Conservation (phyloP, 768 basidiomycete species). For the Tylopilus vinaceipallidus region DNA sequence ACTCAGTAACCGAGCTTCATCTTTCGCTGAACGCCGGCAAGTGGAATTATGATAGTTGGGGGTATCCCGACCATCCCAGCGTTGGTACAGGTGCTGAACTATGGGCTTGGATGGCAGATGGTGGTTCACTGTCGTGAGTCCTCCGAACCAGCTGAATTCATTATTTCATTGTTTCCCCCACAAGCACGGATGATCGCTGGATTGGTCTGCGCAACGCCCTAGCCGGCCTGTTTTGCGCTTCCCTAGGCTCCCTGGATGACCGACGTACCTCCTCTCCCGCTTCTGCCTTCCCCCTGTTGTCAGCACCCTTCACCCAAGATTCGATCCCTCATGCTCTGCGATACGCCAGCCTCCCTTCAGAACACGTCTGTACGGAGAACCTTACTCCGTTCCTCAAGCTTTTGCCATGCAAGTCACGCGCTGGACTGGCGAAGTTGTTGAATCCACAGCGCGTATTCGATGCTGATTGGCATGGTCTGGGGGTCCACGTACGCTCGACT, state of each 20-base stretch:
- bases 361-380: constrained; percentile 96
- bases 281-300: constrained; percentile 63
- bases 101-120: constrained; percentile 89
- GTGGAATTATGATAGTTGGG: constrained; percentile 88
- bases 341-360: constrained; percentile 76
- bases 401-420: constrained; percentile 86
- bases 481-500: constrained; percentile 70
- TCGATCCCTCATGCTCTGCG: constrained; percentile 53
- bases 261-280: constrained; percentile 69
- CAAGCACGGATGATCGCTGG: constrained; percentile 78
- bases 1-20: constrained; percentile 85
- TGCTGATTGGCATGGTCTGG: constrained; percentile 89
- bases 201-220: constrained; percentile 82
- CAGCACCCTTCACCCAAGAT: constrained; percentile 41
- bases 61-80: constrained; percentile 69
- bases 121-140: constrained; percentile 47
- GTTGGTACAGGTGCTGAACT: constrained; percentile 87
- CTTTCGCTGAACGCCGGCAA: constrained; percentile 88
- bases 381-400: constrained; percentile 94
- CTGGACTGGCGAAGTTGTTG: constrained; percentile 79
- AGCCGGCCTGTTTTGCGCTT: constrained; percentile 93
- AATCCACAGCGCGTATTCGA: constrained; percentile 87
- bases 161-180: background rate
- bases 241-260: constrained; percentile 74
- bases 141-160: background rate